Conservation (phyloP, 805 yeast genomes). For the Suhomyces faveliae region DNA sequence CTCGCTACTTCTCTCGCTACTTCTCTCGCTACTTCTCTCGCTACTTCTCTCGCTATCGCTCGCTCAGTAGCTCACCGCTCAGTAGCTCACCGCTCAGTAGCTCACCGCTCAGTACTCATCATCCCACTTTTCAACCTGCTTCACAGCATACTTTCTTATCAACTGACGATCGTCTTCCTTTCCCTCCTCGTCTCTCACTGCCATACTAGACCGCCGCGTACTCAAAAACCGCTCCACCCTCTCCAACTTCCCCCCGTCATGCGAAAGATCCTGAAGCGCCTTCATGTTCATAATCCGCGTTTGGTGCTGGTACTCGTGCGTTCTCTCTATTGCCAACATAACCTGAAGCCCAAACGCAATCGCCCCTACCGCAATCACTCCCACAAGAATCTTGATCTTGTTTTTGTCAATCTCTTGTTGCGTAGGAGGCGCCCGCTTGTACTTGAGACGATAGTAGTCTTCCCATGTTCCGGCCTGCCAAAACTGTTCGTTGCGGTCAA, state of each 20-base stretch:
- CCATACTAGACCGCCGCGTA: constrained; percentile 29
- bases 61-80: no score
- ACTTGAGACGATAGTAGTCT: constrained; percentile 49
- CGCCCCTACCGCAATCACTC: constrained; percentile 35
- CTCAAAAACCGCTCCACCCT: constrained; percentile 34
- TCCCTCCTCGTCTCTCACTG: constrained; percentile 15
- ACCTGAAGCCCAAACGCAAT: constrained; percentile 42
- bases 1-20: no score
- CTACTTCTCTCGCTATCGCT: no score
- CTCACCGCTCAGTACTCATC: neutral
- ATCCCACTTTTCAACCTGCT: constrained; percentile 20
- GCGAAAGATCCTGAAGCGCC: constrained; percentile 32
- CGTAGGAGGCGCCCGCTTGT: constrained; percentile 39
- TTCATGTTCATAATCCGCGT: constrained; percentile 26
- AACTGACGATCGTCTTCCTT: constrained; percentile 10
- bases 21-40: no score
- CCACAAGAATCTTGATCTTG: constrained; percentile 44
- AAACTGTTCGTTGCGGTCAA: constrained; percentile 42
- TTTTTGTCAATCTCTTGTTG: constrained; percentile 39
- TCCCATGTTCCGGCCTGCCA: constrained; percentile 69
- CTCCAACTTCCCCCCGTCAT: constrained; percentile 26
- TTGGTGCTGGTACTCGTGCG: constrained; percentile 31
- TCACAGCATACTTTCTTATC: constrained; percentile 33
- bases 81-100: no score
- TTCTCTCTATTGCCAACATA: constrained; percentile 35